Percentiles rank a stretch among this genome's conserved stretches.
These are phyloP conservation scores for Trametes punicea DNA, from an alignment of 768 basidiomycete genomes.

Conservation along the genomic window DNA sequence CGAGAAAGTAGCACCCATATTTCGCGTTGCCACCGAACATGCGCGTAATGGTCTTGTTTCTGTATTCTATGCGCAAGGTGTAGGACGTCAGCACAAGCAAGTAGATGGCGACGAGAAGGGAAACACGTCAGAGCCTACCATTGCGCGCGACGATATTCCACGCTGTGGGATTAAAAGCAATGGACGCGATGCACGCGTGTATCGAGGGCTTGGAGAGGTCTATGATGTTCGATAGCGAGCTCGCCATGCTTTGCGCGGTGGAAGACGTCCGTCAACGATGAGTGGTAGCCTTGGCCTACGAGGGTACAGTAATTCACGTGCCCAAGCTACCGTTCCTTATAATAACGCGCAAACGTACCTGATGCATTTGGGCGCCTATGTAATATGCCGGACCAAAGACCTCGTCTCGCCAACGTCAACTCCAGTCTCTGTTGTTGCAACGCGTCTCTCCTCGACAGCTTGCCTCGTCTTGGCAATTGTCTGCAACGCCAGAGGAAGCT, in stretches of 20 bases:
- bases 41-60: conserved; percentile 84
- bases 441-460: no score
- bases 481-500: no score
- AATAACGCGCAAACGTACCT: no score
- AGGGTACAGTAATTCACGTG: conserved; percentile 1
- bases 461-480: no score
- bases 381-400: no score
- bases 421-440: no score
- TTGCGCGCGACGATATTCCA: conserved; percentile 97
- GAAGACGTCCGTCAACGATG: conserved; percentile 1
- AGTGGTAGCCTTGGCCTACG: no score
- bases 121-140: conserved; percentile 47
- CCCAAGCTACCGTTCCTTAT: no score
- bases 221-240: conserved; percentile 36
- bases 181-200: conserved; percentile 59
- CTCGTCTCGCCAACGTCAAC: no score
- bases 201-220: conserved; percentile 67
- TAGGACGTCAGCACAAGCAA: conserved; percentile 23
- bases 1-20: conserved; percentile 84
- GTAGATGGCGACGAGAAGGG: not conserved
- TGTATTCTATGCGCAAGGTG: conserved; percentile 51
- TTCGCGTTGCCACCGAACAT: conserved; percentile 71
- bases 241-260: conserved; percentile 14
- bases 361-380: no score
- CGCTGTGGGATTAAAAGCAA: conserved; percentile 87